Evolutionary conservation across 257 asterid genomes (phyloP).

Genomic region (Solanum chiquidenum): DNA sequence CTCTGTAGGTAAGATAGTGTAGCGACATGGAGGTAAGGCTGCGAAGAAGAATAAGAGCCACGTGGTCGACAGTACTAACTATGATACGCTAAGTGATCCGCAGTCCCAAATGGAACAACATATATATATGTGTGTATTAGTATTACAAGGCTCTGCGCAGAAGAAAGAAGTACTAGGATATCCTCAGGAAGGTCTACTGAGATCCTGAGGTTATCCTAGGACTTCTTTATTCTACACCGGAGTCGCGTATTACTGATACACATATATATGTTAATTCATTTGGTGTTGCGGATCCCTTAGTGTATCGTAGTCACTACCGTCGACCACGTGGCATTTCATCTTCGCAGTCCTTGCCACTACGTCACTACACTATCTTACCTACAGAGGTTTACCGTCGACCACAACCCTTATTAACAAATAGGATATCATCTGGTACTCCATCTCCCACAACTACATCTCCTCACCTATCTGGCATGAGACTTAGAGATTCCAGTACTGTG

Average conservation of each 20-base stretch:
- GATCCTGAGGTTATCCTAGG: background rate
- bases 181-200: background rate
- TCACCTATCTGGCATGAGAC: no score
- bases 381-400: background rate
- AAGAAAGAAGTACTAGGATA: background rate
- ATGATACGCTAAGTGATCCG: no score
- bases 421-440: background rate
- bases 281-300: background rate
- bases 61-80: no score
- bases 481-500: background rate
- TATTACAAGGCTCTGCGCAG: background rate
- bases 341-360: background rate
- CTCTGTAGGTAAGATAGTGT: no score
- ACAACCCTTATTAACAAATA: background rate
- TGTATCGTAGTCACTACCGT: background rate
- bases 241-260: background rate
- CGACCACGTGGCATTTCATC: background rate
- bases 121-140: background rate
- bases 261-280: no score
- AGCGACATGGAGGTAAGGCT: no score
- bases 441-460: background rate
- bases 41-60: no score
- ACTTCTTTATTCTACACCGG: background rate
- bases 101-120: no score
- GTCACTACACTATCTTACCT: background rate